Percentiles rank a stretch among this genome's conserved stretches.
Conservation (phyloP, 768 basidiomycete species). For the Mycena indigotica region DNA sequence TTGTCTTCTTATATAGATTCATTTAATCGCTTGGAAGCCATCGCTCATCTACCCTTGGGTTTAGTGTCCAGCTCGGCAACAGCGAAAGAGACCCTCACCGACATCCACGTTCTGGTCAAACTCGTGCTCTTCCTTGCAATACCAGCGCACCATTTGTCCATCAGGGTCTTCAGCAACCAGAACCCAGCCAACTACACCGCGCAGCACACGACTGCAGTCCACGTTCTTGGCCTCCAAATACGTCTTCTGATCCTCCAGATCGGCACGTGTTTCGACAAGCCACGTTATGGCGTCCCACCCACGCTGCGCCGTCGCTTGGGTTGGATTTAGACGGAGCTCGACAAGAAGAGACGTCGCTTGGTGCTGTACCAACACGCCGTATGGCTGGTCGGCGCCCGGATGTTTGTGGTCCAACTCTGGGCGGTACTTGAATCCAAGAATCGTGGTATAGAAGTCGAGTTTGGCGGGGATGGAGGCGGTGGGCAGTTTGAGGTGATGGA, state of each 20-base stretch:
- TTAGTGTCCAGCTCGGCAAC: too few relatives aligned
- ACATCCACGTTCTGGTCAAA: neutral
- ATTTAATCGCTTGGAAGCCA: too few relatives aligned
- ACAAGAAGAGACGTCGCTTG: neutral
- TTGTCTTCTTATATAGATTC: too few relatives aligned
- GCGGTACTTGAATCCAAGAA: neutral
- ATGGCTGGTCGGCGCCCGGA: neutral
- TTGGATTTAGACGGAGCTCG: neutral
- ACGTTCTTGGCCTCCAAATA: neutral
- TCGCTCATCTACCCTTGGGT: too few relatives aligned
- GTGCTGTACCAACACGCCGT: neutral
- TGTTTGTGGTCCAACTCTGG: neutral
- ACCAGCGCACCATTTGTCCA: neutral
- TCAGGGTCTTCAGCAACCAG: neutral
- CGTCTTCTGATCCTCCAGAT: neutral
- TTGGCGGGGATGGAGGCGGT: neutral
- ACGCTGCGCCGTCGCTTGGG: neutral
- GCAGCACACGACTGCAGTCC: neutral
- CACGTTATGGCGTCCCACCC: neutral
- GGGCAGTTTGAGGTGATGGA: neutral
- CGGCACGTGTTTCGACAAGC: neutral
- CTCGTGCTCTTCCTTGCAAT: neutral
- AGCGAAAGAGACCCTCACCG: too few relatives aligned
- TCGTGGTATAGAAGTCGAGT: neutral
- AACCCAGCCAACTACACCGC: neutral